phyloP scores from a whole-genome alignment of 169 alveolate species.

The Plasmodium gonderi region DNA sequence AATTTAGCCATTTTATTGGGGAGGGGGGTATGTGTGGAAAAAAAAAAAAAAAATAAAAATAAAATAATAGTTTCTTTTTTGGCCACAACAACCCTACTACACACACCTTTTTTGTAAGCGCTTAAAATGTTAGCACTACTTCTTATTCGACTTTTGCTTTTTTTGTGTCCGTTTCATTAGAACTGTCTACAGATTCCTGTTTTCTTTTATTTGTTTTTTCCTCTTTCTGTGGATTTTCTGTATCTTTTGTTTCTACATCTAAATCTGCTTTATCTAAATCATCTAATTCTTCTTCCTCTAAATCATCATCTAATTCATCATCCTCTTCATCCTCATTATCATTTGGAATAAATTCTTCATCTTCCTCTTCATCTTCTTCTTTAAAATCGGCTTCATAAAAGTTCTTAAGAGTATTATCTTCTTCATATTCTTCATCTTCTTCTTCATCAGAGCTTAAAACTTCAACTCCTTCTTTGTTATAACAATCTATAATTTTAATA shows the following conservation, averaged over 20 bases:
- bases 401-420: constrained; percentile 86
- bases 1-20: not conserved
- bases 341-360: constrained; percentile 89
- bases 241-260: constrained; percentile 65
- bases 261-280: constrained; percentile 44
- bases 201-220: constrained; percentile 81
- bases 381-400: constrained; percentile 90
- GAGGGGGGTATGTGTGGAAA: no score
- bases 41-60: no score
- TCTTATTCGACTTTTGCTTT: constrained; percentile 37
- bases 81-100: not conserved
- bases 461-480: constrained; percentile 89
- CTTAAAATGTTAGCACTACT: not conserved
- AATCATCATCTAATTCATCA: constrained; percentile 85
- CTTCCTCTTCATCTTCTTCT: constrained; percentile 91
- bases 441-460: constrained; percentile 87
- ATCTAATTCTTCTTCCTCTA: constrained; percentile 68
- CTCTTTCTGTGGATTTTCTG: constrained; percentile 85
- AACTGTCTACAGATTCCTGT: constrained; percentile 19
- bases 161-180: constrained; percentile 15
- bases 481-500: constrained; percentile 88
- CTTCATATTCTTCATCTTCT: constrained; percentile 88
- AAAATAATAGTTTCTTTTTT: no score
- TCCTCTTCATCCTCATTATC: constrained; percentile 87
- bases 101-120: not conserved